A percentile compares a stretch with the other conserved stretches of the same genome.
Evolutionary conservation across 106 monocot species (phyloP).

Genomic region (Posidonia australis): DNA sequence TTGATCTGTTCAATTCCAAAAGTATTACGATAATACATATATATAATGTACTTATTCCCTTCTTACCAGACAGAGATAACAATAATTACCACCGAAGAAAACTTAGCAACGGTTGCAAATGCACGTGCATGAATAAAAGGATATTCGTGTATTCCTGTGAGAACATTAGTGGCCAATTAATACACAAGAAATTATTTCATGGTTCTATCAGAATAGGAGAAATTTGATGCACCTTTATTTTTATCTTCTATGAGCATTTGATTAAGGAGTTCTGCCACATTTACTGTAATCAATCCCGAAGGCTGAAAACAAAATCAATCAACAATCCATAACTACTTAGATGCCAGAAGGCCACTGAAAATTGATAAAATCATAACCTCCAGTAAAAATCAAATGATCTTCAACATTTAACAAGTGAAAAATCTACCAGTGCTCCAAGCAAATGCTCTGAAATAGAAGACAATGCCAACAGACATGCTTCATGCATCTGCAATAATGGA

Average conservation of each 20-base stretch:
- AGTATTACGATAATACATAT: slow-evolving; percentile 3
- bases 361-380: neutral
- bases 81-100: slow-evolving; percentile 50
- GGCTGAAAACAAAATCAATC: slow-evolving; percentile 23
- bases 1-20: slow-evolving; percentile 43
- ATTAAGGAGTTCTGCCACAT: slow-evolving; percentile 42
- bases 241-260: slow-evolving; percentile 56
- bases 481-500: slow-evolving; percentile 51
- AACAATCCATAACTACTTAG: neutral
- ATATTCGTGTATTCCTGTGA: slow-evolving; percentile 51
- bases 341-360: neutral
- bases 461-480: slow-evolving; percentile 80
- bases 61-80: neutral
- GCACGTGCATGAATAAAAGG: slow-evolving; percentile 88
- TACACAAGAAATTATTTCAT: neutral
- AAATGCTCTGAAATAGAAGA: slow-evolving; percentile 62
- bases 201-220: neutral
- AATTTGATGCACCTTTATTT: slow-evolving; percentile 31
- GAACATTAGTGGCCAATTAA: neutral
- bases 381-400: neutral
- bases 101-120: slow-evolving; percentile 64
- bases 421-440: slow-evolving; percentile 66
- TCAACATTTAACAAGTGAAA: slow-evolving; percentile 6
- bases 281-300: slow-evolving; percentile 33
- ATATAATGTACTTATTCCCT: neutral